Evolutionary conservation across 1,284 basidiomycete species (phyloP).

Genomic region (Wolfiporia cocos): DNA sequence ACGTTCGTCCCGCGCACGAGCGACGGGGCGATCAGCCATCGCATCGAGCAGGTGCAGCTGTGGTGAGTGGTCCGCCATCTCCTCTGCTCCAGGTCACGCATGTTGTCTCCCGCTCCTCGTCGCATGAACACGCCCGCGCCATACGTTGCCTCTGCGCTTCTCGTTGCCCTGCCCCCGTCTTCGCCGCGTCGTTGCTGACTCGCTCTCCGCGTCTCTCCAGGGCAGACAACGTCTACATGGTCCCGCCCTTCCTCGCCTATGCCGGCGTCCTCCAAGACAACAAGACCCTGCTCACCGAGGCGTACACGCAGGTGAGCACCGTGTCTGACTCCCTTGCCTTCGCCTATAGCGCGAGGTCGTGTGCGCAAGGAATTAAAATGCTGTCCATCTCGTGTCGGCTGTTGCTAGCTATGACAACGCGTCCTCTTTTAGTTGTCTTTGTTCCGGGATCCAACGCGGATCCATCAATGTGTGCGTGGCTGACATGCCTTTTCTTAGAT

Average conservation of each 20-base stretch:
- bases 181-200: no score
- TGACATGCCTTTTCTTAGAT: slow-evolving; percentile 28
- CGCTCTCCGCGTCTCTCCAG: no score
- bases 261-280: slow-evolving; percentile 75
- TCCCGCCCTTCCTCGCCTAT: slow-evolving; percentile 89
- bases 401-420: background rate
- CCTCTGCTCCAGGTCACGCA: no score
- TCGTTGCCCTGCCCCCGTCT: no score
- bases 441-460: no score
- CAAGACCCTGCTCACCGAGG: slow-evolving; percentile 56
- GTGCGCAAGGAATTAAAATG: background rate
- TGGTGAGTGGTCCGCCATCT: slow-evolving; percentile 47
- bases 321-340: background rate
- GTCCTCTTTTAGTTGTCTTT: no score
- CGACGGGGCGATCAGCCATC: slow-evolving; percentile 82
- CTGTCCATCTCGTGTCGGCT: background rate
- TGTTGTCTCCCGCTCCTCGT: no score
- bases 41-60: slow-evolving; percentile 57
- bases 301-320: slow-evolving; percentile 57
- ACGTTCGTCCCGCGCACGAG: slow-evolving; percentile 57
- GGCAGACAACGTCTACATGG: slow-evolving; percentile 84
- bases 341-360: no score
- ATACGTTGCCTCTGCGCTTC: no score
- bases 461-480: no score
- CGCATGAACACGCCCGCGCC: no score